Conservation (phyloP, 1,284 basidiomycete species). For the Pseudozyma thailandica region DNA sequence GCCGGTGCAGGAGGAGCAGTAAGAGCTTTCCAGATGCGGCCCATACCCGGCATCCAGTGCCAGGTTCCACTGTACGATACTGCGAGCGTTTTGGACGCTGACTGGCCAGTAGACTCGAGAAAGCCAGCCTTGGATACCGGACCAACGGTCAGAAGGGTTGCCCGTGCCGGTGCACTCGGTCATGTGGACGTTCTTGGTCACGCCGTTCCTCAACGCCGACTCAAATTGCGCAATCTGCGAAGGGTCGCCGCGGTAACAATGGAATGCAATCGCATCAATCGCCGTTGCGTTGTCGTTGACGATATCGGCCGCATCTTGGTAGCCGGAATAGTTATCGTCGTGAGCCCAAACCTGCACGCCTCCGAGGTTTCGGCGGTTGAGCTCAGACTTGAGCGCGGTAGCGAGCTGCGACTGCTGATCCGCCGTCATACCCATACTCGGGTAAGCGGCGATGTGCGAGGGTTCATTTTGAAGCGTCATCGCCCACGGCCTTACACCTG, state of each 20-base stretch:
- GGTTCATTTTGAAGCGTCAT: slow-evolving; percentile 62
- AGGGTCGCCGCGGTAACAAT: slow-evolving; percentile 57
- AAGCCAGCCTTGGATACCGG: slow-evolving; percentile 49
- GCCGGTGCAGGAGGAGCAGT: slow-evolving; percentile 50
- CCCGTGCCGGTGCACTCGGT: slow-evolving; percentile 52
- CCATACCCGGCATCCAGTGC: slow-evolving; percentile 47
- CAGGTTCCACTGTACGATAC: slow-evolving; percentile 53
- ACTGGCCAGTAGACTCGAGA: slow-evolving; percentile 48
- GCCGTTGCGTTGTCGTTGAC: slow-evolving; percentile 41
- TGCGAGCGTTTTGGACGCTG: slow-evolving; percentile 16
- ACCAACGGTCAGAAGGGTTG: slow-evolving; percentile 22
- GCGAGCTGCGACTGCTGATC: slow-evolving; percentile 29
- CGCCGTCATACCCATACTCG: slow-evolving; percentile 45
- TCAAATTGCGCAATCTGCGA: slow-evolving; percentile 29
- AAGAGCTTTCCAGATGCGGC: slow-evolving; percentile 35
- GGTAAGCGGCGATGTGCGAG: slow-evolving; percentile 34
- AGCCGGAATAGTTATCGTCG: slow-evolving; percentile 52
- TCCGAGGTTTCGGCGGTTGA: slow-evolving; percentile 13
- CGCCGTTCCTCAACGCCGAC: slow-evolving; percentile 10
- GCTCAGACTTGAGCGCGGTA: slow-evolving; percentile 20
- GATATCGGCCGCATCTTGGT: slow-evolving; percentile 35
- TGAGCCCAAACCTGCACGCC: slow-evolving; percentile 51
- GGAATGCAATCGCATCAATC: slow-evolving; percentile 56
- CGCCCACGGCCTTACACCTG: slow-evolving; percentile 46
- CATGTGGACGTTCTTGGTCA: slow-evolving; percentile 44